phyloP scores from a whole-genome alignment of 2,329 filamentous ascomycete genomes.

The Chaetomium sp. region DNA sequence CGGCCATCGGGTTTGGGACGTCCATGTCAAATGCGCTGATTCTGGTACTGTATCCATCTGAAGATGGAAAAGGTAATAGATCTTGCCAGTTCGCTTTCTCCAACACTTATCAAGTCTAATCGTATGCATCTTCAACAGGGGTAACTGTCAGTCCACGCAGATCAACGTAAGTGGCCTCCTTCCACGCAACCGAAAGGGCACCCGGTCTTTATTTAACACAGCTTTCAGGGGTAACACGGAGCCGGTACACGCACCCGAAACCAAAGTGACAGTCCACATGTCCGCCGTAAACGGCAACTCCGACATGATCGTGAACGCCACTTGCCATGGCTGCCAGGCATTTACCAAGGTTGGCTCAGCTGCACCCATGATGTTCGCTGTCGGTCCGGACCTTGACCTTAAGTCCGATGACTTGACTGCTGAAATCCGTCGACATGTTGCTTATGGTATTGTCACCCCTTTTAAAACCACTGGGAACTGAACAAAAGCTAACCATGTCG shows the following conservation, averaged over 20 bases:
- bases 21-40: slow-evolving; percentile 23
- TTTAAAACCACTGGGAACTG: neutral
- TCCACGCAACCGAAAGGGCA: neutral
- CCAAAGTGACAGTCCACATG: slow-evolving; percentile 16
- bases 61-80: slow-evolving; percentile 13
- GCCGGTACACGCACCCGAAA: slow-evolving; percentile 14
- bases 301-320: slow-evolving; percentile 21
- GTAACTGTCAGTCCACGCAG: slow-evolving; percentile 21
- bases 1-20: slow-evolving; percentile 23
- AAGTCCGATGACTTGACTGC: slow-evolving; percentile 18
- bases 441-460: slow-evolving; percentile 17
- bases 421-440: slow-evolving; percentile 20
- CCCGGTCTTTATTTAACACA: neutral
- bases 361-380: slow-evolving; percentile 24
- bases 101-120: neutral
- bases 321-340: slow-evolving; percentile 21
- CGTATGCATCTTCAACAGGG: neutral
- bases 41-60: slow-evolving; percentile 23
- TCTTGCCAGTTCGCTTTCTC: no score
- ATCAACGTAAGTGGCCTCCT: slow-evolving; percentile 9
- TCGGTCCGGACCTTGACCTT: slow-evolving; percentile 17
- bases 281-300: slow-evolving; percentile 11
- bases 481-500: neutral
- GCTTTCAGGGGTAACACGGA: slow-evolving; percentile 19
- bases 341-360: neutral